Conservation (phyloP, 257 asterid genomes). For the Plantago ovata region DNA sequence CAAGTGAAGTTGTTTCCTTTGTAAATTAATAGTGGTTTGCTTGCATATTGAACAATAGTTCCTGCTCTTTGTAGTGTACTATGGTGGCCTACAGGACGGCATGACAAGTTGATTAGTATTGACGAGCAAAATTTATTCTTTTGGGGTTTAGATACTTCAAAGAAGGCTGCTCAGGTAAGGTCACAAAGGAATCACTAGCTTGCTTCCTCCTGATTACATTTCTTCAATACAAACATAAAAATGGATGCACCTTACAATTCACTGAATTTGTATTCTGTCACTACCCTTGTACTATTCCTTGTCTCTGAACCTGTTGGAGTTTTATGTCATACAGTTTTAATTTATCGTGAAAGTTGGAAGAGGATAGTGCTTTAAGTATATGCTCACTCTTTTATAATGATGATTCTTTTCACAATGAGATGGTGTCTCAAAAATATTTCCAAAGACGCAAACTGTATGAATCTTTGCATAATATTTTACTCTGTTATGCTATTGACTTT, state of each 20-base stretch:
- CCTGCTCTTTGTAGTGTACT: constrained; percentile 53
- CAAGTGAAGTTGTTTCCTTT: too few relatives aligned
- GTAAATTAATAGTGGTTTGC: not conserved
- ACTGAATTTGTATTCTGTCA: not conserved
- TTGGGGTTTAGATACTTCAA: constrained; percentile 85
- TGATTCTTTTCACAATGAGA: too few relatives aligned
- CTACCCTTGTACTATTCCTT: not conserved
- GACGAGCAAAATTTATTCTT: constrained; percentile 84
- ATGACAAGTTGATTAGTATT: constrained; percentile 83
- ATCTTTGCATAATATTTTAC: too few relatives aligned
- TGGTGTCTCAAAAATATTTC: too few relatives aligned
- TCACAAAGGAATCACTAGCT: constrained; percentile 16
- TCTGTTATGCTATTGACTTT: too few relatives aligned
- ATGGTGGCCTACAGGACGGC: constrained; percentile 99
- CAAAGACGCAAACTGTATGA: too few relatives aligned
- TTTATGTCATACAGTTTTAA: constrained; percentile 1
- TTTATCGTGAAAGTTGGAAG: constrained; percentile 6
- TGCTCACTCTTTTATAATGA: not conserved
- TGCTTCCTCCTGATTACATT: constrained; percentile 14
- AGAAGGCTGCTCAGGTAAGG: constrained; percentile 89
- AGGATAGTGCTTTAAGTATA: not conserved
- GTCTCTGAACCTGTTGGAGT: not conserved
- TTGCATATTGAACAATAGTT: constrained; percentile 22
- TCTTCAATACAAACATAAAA: constrained; percentile 9
- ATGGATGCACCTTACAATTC: constrained; percentile 7